Evolutionary conservation across 768 basidiomycete genomes (phyloP).

Genomic region (Macrocybe gigantea): DNA sequence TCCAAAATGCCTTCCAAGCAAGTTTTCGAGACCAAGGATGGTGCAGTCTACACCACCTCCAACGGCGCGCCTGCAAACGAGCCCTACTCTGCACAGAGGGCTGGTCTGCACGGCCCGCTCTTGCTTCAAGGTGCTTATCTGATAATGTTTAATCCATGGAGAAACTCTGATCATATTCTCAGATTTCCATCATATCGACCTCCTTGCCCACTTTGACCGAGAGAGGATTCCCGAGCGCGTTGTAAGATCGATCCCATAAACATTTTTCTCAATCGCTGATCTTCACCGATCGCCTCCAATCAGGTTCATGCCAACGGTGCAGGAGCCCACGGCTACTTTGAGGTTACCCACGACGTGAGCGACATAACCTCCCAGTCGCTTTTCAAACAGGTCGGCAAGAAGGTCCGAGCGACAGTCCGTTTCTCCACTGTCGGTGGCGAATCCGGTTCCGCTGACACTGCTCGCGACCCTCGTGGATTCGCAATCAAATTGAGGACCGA

Average conservation of each 20-base stretch:
- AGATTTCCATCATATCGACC: slow-evolving; percentile 89
- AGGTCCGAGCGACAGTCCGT: slow-evolving; percentile 71
- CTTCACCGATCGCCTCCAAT: slow-evolving; percentile 18
- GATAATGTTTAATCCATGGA: neutral
- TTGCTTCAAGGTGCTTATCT: slow-evolving; percentile 68
- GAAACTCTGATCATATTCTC: neutral
- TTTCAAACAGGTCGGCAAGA: slow-evolving; percentile 60
- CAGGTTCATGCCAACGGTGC: slow-evolving; percentile 90
- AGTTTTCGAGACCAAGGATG: slow-evolving; percentile 47
- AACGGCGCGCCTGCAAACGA: slow-evolving; percentile 72
- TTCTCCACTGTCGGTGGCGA: slow-evolving; percentile 96
- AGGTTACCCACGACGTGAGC: slow-evolving; percentile 79
- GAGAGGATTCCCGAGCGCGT: slow-evolving; percentile 97
- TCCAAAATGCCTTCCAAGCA: slow-evolving; percentile 58
- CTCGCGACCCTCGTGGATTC: slow-evolving; percentile 92
- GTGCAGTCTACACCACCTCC: slow-evolving; percentile 76
- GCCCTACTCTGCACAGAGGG: slow-evolving; percentile 76
- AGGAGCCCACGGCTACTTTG: slow-evolving; percentile 91
- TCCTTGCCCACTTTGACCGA: slow-evolving; percentile 88
- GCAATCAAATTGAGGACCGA: slow-evolving; percentile 85
- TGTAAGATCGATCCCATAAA: slow-evolving; percentile 34
- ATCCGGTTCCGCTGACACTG: slow-evolving; percentile 84
- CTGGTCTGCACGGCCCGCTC: slow-evolving; percentile 75
- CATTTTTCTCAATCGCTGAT: neutral
- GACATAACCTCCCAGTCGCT: slow-evolving; percentile 73